phyloP scores from a whole-genome alignment of 2,329 filamentous ascomycete genomes.

The Pyricularia sp. region DNA sequence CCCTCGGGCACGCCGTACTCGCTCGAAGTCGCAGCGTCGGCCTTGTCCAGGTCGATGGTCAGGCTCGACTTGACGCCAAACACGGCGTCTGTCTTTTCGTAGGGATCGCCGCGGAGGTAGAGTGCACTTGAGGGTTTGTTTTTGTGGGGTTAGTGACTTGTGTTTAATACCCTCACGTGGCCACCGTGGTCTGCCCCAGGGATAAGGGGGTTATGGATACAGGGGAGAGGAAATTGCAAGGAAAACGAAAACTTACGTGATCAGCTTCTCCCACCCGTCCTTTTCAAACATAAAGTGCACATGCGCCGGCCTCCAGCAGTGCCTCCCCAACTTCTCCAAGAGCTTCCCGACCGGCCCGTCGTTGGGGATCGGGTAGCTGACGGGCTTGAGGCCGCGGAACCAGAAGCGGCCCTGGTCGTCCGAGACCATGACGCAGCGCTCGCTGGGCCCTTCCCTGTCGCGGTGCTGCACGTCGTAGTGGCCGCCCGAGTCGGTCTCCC shows the following conservation, averaged over 20 bases:
- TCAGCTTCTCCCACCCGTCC: conserved; percentile 66
- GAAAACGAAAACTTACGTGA: conserved; percentile 55
- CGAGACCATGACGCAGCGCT: conserved; percentile 54
- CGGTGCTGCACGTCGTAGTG: conserved; percentile 76
- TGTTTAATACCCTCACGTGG: background rate
- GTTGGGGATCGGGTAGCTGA: conserved; percentile 76
- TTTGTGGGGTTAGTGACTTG: conserved; percentile 1
- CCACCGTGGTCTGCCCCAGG: background rate
- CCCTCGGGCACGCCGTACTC: conserved; percentile 57
- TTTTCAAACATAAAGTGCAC: conserved; percentile 89
- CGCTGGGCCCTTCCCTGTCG: conserved; percentile 55
- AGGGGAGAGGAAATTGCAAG: background rate
- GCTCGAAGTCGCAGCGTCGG: conserved; percentile 39
- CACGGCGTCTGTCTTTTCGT: conserved; percentile 75
- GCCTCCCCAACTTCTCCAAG: conserved; percentile 56
- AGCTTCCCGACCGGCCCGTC: conserved; percentile 76
- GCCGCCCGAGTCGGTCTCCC: conserved; percentile 76
- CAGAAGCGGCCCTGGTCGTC: conserved; percentile 69
- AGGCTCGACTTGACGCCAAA: conserved; percentile 81
- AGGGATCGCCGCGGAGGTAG: conserved; percentile 69
- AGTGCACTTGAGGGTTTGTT: conserved; percentile 49
- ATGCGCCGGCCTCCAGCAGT: conserved; percentile 68
- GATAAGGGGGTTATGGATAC: background rate
- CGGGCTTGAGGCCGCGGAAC: conserved; percentile 78
- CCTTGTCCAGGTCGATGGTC: conserved; percentile 52